Evolutionary conservation across 2,329 filamentous ascomycete species (phyloP).

Genomic region (Aureobasidium sp.): DNA sequence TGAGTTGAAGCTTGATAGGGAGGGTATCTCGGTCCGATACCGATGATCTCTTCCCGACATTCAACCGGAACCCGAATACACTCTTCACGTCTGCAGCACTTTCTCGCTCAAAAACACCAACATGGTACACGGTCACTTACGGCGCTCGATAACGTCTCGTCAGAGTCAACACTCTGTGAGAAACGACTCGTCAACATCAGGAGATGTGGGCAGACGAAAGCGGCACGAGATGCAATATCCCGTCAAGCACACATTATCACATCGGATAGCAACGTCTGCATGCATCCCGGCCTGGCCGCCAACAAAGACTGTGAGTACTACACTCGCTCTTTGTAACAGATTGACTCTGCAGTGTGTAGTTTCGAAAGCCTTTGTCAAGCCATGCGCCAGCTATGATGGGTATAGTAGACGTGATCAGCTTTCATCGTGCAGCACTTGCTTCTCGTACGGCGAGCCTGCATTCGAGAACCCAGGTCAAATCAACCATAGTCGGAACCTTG

Average conservation of each 20-base stretch:
- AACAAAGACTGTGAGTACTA: neutral
- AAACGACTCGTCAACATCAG: slow-evolving; percentile 29
- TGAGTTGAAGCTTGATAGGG: neutral
- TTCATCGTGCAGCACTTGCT: neutral
- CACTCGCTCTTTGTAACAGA: neutral
- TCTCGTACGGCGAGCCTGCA: neutral
- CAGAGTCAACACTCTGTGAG: neutral
- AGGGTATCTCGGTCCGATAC: neutral
- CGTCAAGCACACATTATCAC: neutral
- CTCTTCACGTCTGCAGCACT: neutral
- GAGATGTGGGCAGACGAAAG: neutral
- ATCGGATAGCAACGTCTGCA: neutral
- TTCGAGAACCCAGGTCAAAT: neutral
- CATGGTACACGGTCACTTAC: neutral
- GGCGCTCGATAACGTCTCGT: neutral
- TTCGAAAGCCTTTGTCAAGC: too few species aligned
- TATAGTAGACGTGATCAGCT: neutral
- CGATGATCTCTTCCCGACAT: neutral
- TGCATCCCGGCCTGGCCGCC: neutral
- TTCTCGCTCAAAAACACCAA: neutral
- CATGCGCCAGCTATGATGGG: neutral
- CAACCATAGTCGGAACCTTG: neutral
- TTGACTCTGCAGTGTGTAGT: neutral
- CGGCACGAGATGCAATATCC: neutral
- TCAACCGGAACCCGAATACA: neutral